Conservation (phyloP, 495 filamentous ascomycete genomes). For the Hypoxylon fragiforme region DNA sequence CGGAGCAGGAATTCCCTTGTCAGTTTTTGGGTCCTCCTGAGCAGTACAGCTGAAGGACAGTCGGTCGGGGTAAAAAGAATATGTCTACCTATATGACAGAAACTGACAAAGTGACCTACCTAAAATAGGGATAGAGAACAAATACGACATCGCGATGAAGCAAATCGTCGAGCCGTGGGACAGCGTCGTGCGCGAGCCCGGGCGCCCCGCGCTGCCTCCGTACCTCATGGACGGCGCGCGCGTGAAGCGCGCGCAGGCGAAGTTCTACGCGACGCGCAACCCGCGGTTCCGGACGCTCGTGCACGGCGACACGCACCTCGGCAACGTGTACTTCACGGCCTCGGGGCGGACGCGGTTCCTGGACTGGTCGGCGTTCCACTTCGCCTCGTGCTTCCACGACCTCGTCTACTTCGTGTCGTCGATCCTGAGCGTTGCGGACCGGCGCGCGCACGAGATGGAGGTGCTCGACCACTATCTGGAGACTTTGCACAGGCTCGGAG, state of each 20-base stretch:
- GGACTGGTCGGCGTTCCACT: slow-evolving; percentile 43
- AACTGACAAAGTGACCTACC: too few relatives aligned
- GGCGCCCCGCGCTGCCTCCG: slow-evolving; percentile 31
- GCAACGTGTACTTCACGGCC: slow-evolving; percentile 28
- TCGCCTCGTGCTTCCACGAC: slow-evolving; percentile 41
- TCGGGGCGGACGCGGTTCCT: slow-evolving; percentile 38
- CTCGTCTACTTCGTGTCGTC: slow-evolving; percentile 40
- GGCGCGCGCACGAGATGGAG: slow-evolving; percentile 37
- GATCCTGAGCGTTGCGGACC: slow-evolving; percentile 38
- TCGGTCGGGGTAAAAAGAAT: too few relatives aligned
- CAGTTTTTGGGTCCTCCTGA: too few relatives aligned
- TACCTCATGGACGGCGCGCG: slow-evolving; percentile 35
- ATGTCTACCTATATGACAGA: too few relatives aligned
- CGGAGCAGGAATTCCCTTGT: slow-evolving; percentile 38
- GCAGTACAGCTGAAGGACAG: too few relatives aligned
- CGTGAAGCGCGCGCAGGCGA: slow-evolving; percentile 33
- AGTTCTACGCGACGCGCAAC: slow-evolving; percentile 36
- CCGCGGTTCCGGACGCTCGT: slow-evolving; percentile 35
- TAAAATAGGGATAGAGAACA: slow-evolving; percentile 20
- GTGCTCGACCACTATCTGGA: slow-evolving; percentile 40
- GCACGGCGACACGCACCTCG: slow-evolving; percentile 43
- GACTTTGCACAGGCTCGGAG: slow-evolving; percentile 30
- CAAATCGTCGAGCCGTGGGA: slow-evolving; percentile 31
- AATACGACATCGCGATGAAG: slow-evolving; percentile 29
- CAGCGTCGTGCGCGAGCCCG: slow-evolving; percentile 26